Conservation (phyloP, 805 yeast genomes). For the Myxozyma nipponensis region DNA sequence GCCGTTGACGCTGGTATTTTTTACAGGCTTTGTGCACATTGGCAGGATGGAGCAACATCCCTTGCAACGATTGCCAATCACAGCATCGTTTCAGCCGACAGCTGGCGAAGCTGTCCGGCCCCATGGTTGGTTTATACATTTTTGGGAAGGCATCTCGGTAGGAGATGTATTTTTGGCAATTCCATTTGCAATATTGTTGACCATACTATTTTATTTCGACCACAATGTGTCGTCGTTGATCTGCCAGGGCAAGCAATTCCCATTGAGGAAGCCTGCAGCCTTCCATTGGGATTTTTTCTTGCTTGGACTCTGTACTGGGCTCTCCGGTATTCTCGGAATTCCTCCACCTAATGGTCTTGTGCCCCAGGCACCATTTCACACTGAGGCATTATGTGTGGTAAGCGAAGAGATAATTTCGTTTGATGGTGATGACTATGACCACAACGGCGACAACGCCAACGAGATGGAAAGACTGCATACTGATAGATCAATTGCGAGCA, state of each 20-base stretch:
- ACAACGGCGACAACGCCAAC: background rate
- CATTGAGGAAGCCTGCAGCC: constrained; percentile 77
- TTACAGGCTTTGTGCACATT: constrained; percentile 89
- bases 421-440: background rate
- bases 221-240: constrained; percentile 92
- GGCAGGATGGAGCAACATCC: constrained; percentile 58
- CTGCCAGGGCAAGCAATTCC: constrained; percentile 81
- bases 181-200: constrained; percentile 85
- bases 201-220: constrained; percentile 86
- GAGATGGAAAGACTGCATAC: background rate
- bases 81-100: constrained; percentile 75
- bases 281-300: constrained; percentile 91
- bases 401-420: constrained; percentile 34
- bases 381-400: constrained; percentile 65
- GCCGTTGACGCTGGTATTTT: constrained; percentile 77
- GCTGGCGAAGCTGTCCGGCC: constrained; percentile 44
- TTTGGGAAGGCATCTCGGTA: constrained; percentile 64
- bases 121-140: constrained; percentile 73
- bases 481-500: background rate
- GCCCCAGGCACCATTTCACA: constrained; percentile 96
- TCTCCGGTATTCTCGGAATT: constrained; percentile 81
- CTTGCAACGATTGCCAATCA: constrained; percentile 63
- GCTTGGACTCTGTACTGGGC: constrained; percentile 80
- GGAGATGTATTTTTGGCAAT: constrained; percentile 81
- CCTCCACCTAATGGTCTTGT: constrained; percentile 97